phyloP scores from a whole-genome alignment of 2,329 filamentous ascomycete species.

The Eutypella sp. region DNA sequence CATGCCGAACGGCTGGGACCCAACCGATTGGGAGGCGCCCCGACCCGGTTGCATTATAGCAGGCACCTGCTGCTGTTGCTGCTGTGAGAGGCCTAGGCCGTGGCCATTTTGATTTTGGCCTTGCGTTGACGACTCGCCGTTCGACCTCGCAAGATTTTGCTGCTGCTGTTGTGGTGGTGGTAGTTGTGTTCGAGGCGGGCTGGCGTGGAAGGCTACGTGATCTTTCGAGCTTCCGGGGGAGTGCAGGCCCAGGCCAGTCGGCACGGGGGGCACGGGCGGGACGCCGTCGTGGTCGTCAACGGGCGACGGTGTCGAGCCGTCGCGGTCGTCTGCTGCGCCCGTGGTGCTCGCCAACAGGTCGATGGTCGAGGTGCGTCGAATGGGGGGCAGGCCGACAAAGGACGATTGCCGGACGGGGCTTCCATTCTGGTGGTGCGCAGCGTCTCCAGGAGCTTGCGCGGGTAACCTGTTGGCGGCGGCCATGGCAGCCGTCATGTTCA shows the following conservation, averaged over 20 bases:
- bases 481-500: constrained; percentile 22
- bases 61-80: constrained; percentile 6
- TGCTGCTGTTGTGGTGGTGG: constrained; percentile 10
- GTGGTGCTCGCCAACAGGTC: constrained; percentile 36
- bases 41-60: constrained; percentile 5
- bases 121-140: constrained; percentile 5
- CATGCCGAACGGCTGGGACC: background rate
- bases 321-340: constrained; percentile 32
- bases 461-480: constrained; percentile 16
- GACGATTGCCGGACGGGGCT: constrained; percentile 41
- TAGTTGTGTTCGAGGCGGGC: constrained; percentile 15
- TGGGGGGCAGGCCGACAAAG: constrained; percentile 54
- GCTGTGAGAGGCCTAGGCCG: too few relatives aligned
- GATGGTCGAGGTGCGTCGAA: constrained; percentile 54
- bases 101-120: constrained; percentile 13
- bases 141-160: too few relatives aligned
- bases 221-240: constrained; percentile 12
- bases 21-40: background rate
- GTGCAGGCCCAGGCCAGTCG: constrained; percentile 18
- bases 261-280: constrained; percentile 15
- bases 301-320: constrained; percentile 22
- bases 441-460: constrained; percentile 11
- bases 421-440: constrained; percentile 13
- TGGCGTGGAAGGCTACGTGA: constrained; percentile 13
- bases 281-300: constrained; percentile 20